Base-by-base conservation (phyloP, 345 rosid species). In the Linum usitatissimum region DNA sequence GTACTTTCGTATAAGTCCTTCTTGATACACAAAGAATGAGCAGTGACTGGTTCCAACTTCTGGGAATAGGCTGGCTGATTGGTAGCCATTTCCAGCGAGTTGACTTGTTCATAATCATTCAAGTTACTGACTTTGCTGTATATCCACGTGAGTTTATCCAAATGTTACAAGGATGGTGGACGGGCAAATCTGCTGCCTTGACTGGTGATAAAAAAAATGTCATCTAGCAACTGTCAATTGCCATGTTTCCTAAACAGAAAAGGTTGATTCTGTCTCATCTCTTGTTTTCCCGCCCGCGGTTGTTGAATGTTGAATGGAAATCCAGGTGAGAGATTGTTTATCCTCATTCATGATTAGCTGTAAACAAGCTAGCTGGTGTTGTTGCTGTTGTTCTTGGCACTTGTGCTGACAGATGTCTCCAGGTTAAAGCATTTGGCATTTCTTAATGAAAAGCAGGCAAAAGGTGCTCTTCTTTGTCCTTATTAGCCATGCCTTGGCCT, bases 321-420 rank as follows among this genome's bases (percentile, higher is more conserved):
- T 23, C 28, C 28, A 1, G 28, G 28, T 23, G 28, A 23, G 28
- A 23, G 1, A 23, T 23, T 23, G 28, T 6, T 45, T 58, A 36
- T 55, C 45, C 23, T 10, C 65, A 31, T 57, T 34, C 38, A 34
- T 34, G 38, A 53, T 54, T 70, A 67, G 62, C 65, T 54, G 60
- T 72, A 34, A 19, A 58, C 55, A 65, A 68, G 65, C 59, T 23
- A n/a, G n/a, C n/a, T n/a, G n/a, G n/a, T 70, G 56, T 65, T 64
- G 18, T 15, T 34, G 57, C 57, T 63, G 55, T 31, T n/a, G n/a
- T n/a, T n/a, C n/a, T n/a, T n/a, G n/a, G n/a, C n/a, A 31, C 57
- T 72, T 30, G 23, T 28, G 9, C 18, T n/a, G n/a, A 13, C 77
- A 78, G 71, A 42, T 71, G 28, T 23, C 28, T 23, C 28, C 28